Base-by-base conservation (phyloP, 371 early-diverging fungal species). In the Mucor lusitanicus region DNA sequence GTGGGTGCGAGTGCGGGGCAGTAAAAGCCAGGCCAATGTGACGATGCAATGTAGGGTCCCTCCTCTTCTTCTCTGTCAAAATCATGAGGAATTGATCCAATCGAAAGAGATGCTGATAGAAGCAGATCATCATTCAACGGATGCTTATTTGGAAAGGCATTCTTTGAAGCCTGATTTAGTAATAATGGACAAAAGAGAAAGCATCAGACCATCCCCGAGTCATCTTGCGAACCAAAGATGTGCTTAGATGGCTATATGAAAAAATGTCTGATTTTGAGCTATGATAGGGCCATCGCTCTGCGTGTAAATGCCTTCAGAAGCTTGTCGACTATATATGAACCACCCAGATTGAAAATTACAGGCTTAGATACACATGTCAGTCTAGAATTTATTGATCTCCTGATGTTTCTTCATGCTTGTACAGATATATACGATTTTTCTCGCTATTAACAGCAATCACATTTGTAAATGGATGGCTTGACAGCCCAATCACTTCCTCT, bases 381-480 rank as follows among this genome's bases (percentile, higher is more conserved):
- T 12, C 12, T 3, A 12, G 37, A 3, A 3, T 40, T 40, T 40
- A 40, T 40, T 40, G 17, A 17, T 40, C 6, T 15, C 17, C 17
- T 40, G 40, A 40, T 40, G 40, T 40, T 40, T 53, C 53, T n/a
- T 54, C 54, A 25, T 72, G 69, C 68, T 84, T 85, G 69, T 84
- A 86, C 25, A 90, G 69, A 27, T 83, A 72, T 3, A 91, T 80
- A 63, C 83, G 79, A 37, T 94, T 92, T 59, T 82, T 82, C 35
- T 93, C 93, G 32, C 84, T 85, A 63, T 86, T 86, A 1, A 84
- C 72, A 1, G 92, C 93, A 30, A 94, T 17, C 42, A 92, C 83
- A 63, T 95, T 96, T 17, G 91, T 74, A 46, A 84, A 87, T 3
- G 96, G 94, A 76, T 94, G 95, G 37, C 89, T 81, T 0, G 81